Percentiles rank a stretch among this genome's conserved stretches.
These are phyloP conservation scores for Globisporangium parvum DNA, from an alignment of 352 stramenopile species.

Conservation along the genomic window DNA sequence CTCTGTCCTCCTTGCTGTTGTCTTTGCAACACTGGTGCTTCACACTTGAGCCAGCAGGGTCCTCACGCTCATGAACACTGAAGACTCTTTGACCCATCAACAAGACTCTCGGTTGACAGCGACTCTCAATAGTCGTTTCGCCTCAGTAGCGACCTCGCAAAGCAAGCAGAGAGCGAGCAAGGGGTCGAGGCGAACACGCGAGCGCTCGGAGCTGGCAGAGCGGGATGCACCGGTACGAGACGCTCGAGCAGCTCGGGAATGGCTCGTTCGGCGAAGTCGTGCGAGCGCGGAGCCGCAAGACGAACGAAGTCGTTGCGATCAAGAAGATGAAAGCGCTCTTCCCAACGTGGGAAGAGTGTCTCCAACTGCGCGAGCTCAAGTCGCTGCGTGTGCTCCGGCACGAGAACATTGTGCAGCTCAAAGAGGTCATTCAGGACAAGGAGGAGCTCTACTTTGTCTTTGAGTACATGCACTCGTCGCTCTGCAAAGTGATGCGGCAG, in stretches of 20 bases:
- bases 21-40: too few species aligned
- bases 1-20: too few species aligned
- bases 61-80: too few species aligned
- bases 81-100: too few species aligned
- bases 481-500: constrained; percentile 66
- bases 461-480: constrained; percentile 82
- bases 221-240: constrained; percentile 88
- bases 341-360: constrained; percentile 76
- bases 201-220: too few species aligned
- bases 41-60: too few species aligned
- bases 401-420: constrained; percentile 82
- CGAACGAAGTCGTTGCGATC: constrained; percentile 84
- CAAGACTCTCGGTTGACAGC: too few species aligned
- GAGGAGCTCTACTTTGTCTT: constrained; percentile 87
- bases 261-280: constrained; percentile 92
- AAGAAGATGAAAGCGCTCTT: constrained; percentile 85
- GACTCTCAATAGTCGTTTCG: too few species aligned
- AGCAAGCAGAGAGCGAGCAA: too few species aligned
- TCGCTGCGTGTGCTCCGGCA: constrained; percentile 68
- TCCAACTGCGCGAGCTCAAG: constrained; percentile 77
- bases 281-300: constrained; percentile 88
- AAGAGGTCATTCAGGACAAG: constrained; percentile 83
- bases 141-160: too few species aligned
- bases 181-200: too few species aligned
- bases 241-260: constrained; percentile 89